A percentile compares a stretch with the other conserved stretches of the same genome.
Conservation (phyloP, 495 filamentous ascomycete genomes). For the Penicillium malachiteum region DNA sequence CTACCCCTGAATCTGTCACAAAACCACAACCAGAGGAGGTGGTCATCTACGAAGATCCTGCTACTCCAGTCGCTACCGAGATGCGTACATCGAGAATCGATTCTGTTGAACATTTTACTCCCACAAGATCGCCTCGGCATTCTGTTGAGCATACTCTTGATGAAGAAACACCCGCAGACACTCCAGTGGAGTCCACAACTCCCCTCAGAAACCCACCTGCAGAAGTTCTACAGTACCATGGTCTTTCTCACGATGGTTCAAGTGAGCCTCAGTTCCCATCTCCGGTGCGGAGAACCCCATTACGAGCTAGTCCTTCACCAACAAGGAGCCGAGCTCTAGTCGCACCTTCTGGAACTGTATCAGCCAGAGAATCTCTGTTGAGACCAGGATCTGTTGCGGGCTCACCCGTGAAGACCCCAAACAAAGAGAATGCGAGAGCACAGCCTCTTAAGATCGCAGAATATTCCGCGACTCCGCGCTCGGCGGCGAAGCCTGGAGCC, state of each 20-base stretch:
- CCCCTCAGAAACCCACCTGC: slow-evolving; percentile 11
- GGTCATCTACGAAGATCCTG: slow-evolving; percentile 46
- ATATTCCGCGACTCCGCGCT: slow-evolving; percentile 18
- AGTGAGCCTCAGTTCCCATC: slow-evolving; percentile 17
- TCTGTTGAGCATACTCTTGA: not conserved
- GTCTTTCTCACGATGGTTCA: slow-evolving; percentile 1
- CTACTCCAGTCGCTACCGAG: slow-evolving; percentile 20
- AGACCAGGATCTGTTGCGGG: slow-evolving; percentile 5
- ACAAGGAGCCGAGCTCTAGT: slow-evolving; percentile 17
- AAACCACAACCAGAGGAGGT: slow-evolving; percentile 26
- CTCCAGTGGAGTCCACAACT: slow-evolving; percentile 5
- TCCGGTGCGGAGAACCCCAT: slow-evolving; percentile 19
- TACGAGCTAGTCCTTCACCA: slow-evolving; percentile 24
- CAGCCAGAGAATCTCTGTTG: slow-evolving; percentile 2
- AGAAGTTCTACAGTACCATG: slow-evolving; percentile 14
- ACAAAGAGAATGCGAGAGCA: slow-evolving; percentile 30
- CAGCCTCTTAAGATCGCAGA: slow-evolving; percentile 13
- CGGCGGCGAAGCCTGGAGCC: slow-evolving; percentile 24
- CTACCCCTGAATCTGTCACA: slow-evolving; percentile 8
- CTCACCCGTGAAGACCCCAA: slow-evolving; percentile 4
- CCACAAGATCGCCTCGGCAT: slow-evolving; percentile 13
- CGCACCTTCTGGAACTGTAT: slow-evolving; percentile 6
- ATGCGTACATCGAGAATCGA: slow-evolving; percentile 2
- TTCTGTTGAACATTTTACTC: slow-evolving; percentile 11
- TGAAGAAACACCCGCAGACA: not conserved